These are phyloP conservation scores for Curvularia eragrostidis DNA, from an alignment of 2,329 filamentous ascomycete genomes.

Conservation along the genomic window DNA sequence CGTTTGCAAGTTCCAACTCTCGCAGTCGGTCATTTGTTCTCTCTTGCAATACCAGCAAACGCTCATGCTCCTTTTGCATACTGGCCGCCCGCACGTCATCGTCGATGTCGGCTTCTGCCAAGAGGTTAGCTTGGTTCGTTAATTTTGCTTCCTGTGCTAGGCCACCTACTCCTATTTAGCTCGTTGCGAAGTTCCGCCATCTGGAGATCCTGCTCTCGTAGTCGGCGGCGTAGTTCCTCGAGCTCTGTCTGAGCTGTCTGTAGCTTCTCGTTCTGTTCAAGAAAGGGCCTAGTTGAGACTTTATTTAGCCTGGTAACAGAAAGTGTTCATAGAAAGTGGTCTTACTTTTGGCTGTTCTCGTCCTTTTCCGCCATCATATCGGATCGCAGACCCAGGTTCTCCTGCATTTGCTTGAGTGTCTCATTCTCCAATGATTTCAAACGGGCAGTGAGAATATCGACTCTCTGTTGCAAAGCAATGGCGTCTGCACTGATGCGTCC, in stretches of 20 bases:
- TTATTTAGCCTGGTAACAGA: constrained; percentile 1
- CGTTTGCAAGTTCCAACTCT: constrained; percentile 46
- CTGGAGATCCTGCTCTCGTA: constrained; percentile 47
- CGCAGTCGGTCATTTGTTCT: constrained; percentile 44
- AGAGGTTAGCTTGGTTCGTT: constrained; percentile 5
- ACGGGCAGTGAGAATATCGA: constrained; percentile 48
- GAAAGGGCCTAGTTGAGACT: constrained; percentile 37
- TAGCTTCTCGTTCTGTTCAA: constrained; percentile 50
- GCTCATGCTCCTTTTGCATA: constrained; percentile 46
- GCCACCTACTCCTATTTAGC: constrained; percentile 42
- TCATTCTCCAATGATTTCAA: constrained; percentile 49
- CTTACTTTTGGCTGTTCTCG: constrained; percentile 43
- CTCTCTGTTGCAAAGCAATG: constrained; percentile 50
- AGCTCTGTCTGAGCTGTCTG: constrained; percentile 45
- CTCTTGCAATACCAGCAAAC: constrained; percentile 44
- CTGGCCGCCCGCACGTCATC: constrained; percentile 40
- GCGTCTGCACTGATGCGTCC: constrained; percentile 41
- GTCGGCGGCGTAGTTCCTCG: constrained; percentile 43
- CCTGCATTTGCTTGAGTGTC: constrained; percentile 52
- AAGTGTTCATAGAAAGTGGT: neutral
- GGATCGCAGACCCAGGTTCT: constrained; percentile 49
- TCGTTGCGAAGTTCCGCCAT: constrained; percentile 47
- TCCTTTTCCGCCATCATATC: constrained; percentile 48
- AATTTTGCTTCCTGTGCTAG: neutral
- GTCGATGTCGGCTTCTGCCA: constrained; percentile 37